Base-by-base conservation (phyloP, 1,284 basidiomycete species). In the Lentinula novae-zelandiae region DNA sequence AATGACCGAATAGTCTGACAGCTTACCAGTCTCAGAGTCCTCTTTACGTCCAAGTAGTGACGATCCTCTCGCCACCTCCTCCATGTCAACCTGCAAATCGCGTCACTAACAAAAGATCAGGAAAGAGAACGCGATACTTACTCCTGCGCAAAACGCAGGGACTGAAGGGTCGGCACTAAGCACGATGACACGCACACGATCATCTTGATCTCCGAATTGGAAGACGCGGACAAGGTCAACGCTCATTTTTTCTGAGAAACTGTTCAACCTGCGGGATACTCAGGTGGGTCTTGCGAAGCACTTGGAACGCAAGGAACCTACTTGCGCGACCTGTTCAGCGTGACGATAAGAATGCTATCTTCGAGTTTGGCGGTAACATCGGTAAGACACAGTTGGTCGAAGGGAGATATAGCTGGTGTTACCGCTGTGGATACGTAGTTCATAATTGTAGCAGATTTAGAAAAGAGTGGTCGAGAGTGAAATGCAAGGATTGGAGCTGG, bases 121-220 rank as follows among this genome's bases (percentile, higher is more conserved):
- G 5, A 10, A 2, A 12, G 10, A 22, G 38, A 46, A 58, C 9
- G 27, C 44, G 3, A 34, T 39, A 76, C 49, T 42, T 58, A 83
- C 83, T 1, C 83, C 83, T 40, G 83, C 77, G 65, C 83, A 84
- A 64, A 75, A 85, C 0, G 82, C 82, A 22, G 80, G 75, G 0
- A 82, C 79, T 8, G 72, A 76, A 48, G 72, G 77, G 53, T 84
- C 82, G 0, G 83, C 79, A 3, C 81, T 83, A 46, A 84, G 65
- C 31, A 84, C 72, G 22, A 84, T 77, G 0, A 75, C 83, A 31
- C 78, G 75, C 38, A 84, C 77, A 44, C 78, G 75, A 64, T 85
- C 82, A 63, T 85, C 83, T 55, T 69, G 74, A 69, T 84, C 81
- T 33, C 76, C 76, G 1, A 81, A 63, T 33, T 77, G 75, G 63